Evolutionary conservation across 2,329 filamentous ascomycete genomes (phyloP).

Genomic region (Madurella mycetomatis): DNA sequence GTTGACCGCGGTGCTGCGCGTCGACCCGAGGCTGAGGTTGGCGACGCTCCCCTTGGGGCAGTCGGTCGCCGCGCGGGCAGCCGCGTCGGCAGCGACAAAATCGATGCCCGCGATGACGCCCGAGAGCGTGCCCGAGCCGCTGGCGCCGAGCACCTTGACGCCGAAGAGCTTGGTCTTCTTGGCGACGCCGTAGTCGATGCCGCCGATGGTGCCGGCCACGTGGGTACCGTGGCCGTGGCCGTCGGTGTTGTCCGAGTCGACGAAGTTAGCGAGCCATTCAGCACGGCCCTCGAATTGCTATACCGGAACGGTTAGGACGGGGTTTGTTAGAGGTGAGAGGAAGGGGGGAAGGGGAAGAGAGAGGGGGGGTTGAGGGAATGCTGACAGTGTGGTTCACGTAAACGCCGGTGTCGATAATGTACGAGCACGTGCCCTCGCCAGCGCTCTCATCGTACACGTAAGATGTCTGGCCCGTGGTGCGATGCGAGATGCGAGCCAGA

Average conservation of each 20-base stretch:
- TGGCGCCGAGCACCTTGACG: slow-evolving; percentile 42
- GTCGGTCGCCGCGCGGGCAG: slow-evolving; percentile 23
- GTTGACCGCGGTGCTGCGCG: slow-evolving; percentile 44
- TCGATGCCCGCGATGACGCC: slow-evolving; percentile 42
- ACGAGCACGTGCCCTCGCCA: slow-evolving; percentile 29
- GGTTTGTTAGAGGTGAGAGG: not conserved
- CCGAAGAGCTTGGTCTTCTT: slow-evolving; percentile 40
- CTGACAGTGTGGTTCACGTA: slow-evolving; percentile 34
- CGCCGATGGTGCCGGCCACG: slow-evolving; percentile 42
- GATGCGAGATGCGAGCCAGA: slow-evolving; percentile 28
- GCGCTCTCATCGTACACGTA: slow-evolving; percentile 29
- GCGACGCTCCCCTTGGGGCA: slow-evolving; percentile 45
- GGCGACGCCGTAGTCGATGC: slow-evolving; percentile 40
- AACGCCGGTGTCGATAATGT: slow-evolving; percentile 47
- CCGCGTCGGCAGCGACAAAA: slow-evolving; percentile 36
- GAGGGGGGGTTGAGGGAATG: not conserved
- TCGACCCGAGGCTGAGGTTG: slow-evolving; percentile 54
- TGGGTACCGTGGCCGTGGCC: slow-evolving; percentile 46
- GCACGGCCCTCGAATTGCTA: slow-evolving; percentile 41
- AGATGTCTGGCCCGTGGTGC: slow-evolving; percentile 14
- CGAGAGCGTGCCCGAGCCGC: slow-evolving; percentile 35
- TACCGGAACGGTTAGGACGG: not conserved
- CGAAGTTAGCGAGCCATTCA: slow-evolving; percentile 35
- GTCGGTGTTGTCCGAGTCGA: slow-evolving; percentile 33
- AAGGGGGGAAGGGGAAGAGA: not conserved